Evolutionary conservation across 2,329 filamentous ascomycete genomes (phyloP), one percentile per base, ranked within the genome.

Genomic region (Chrysosporium queenslandicum): DNA sequence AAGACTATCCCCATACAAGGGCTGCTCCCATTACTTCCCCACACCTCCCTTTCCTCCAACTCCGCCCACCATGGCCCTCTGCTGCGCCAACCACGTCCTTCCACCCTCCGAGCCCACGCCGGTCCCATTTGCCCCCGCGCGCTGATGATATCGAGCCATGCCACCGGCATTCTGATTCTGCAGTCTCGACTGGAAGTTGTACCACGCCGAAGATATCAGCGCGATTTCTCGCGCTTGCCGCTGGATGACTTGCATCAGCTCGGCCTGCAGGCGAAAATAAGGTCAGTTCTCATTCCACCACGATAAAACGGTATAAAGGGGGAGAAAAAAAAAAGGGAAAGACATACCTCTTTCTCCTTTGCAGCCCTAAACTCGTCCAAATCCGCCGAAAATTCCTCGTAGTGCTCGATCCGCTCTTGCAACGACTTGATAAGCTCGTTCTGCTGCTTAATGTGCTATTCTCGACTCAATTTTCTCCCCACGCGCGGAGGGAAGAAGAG

Each of bases 151-250:
- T 53, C 68, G 65, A 29, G 70, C 67, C 41, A 70, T 55, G 41
- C 20, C 61, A 46, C 62, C 66, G 55, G 70, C 64, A 57, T 71
- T 73, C 57, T 66, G 68, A 52, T 68, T 72, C 48, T 72, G 70
- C 51, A 73, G 62, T 20, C 71, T 68, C 50, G 68, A 66, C 52
- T 73, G 71, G 42, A 74, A 65, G 47, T 74, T 68, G 55, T 71
- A 73, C 72, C 72, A 74, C 8, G 72, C 71, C 5, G 71, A 73
- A 52, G 67, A 69, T 50, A 74, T 68, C 39, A 74, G 67, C 37
- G 63, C 62, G 25, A 74, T 65, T 57, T 74, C 72, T 30, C 71
- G 69, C 25, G 67, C 62, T 59, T 70, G 68, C 47, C 64, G 62
- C 25, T 70, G 64, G 50, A 72, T 69, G 39, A 64, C 64, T 52